Conservation (phyloP, 2,329 filamentous ascomycete genomes). For the Penicillium digitatum region DNA sequence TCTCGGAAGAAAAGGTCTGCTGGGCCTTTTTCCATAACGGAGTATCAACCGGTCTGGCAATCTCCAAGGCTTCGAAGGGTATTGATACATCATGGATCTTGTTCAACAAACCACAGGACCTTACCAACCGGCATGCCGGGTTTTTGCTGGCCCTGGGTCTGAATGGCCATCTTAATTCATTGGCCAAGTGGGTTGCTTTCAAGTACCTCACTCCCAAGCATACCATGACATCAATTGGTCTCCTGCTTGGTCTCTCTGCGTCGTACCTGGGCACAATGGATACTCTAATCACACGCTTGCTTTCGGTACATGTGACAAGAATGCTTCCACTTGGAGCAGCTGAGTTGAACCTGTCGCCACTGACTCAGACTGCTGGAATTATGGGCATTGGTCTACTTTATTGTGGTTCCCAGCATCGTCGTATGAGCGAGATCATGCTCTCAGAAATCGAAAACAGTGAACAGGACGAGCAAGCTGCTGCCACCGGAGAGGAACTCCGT, state of each 20-base stretch:
- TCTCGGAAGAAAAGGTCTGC: constrained; percentile 93
- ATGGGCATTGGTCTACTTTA: constrained; percentile 97
- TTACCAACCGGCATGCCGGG: constrained; percentile 94
- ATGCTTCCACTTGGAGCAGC: constrained; percentile 91
- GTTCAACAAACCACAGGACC: constrained; percentile 90
- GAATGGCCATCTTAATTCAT: constrained; percentile 87
- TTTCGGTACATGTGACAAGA: constrained; percentile 92
- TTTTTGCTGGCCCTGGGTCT: constrained; percentile 86
- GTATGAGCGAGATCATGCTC: constrained; percentile 99
- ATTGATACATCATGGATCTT: constrained; percentile 99
- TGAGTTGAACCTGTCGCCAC: constrained; percentile 85
- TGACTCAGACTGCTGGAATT: constrained; percentile 92
- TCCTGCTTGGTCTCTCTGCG: constrained; percentile 86
- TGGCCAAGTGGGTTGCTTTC: constrained; percentile 98
- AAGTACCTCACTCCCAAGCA: constrained; percentile 99
- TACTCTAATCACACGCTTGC: constrained; percentile 81
- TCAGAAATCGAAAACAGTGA: constrained; percentile 92
- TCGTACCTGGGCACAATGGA: constrained; percentile 98
- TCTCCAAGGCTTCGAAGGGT: constrained; percentile 82
- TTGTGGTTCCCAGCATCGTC: constrained; percentile 88
- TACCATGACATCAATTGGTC: constrained; percentile 95
- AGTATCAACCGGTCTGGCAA: constrained; percentile 85
- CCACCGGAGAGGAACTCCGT: constrained; percentile 69
- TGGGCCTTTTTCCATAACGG: constrained; percentile 99
- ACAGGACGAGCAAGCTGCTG: constrained; percentile 63